These are phyloP conservation scores for Backusella psychrophila DNA, from an alignment of 192 early-diverging fungal species.

Conservation along the genomic window DNA sequence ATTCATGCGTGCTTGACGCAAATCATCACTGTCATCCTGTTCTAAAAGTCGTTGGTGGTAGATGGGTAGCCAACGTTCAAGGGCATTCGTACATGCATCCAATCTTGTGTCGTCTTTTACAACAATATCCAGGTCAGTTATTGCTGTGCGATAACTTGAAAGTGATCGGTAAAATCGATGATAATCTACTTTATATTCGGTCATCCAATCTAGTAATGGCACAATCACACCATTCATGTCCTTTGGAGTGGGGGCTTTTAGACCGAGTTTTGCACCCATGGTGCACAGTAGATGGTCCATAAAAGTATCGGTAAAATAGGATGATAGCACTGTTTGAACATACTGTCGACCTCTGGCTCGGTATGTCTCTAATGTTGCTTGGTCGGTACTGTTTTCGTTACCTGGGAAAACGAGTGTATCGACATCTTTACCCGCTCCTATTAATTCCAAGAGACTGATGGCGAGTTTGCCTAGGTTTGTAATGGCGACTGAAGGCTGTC, in stretches of 20 bases:
- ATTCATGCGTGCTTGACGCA: slow-evolving; percentile 58
- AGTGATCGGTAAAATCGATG: slow-evolving; percentile 71
- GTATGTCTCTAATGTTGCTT: slow-evolving; percentile 19
- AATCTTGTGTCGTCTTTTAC: slow-evolving; percentile 27
- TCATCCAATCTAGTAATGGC: slow-evolving; percentile 67
- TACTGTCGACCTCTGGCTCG: slow-evolving; percentile 37
- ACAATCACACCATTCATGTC: slow-evolving; percentile 50
- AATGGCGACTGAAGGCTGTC: slow-evolving; percentile 76
- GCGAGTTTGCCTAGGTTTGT: slow-evolving; percentile 78
- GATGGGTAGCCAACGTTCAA: slow-evolving; percentile 47
- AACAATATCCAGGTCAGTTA: slow-evolving; percentile 23
- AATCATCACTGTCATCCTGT: slow-evolving; percentile 26
- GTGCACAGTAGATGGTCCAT: slow-evolving; percentile 43
- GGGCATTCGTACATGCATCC: slow-evolving; percentile 30
- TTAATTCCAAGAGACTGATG: slow-evolving; percentile 58
- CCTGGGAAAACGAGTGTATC: slow-evolving; percentile 38
- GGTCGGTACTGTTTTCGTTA: slow-evolving; percentile 25
- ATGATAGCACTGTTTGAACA: slow-evolving; percentile 48
- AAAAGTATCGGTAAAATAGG: slow-evolving; percentile 49
- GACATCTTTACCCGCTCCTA: slow-evolving; percentile 54
- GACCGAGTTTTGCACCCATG: slow-evolving; percentile 68
- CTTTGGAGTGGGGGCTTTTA: slow-evolving; percentile 7
- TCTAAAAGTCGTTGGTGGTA: slow-evolving; percentile 51
- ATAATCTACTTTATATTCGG: slow-evolving; percentile 66
- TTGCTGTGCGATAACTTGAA: slow-evolving; percentile 42